Percentiles rank a stretch among this genome's conserved stretches.
Conservation (phyloP, 441 rosid species). For the Corymbia calophylla region DNA sequence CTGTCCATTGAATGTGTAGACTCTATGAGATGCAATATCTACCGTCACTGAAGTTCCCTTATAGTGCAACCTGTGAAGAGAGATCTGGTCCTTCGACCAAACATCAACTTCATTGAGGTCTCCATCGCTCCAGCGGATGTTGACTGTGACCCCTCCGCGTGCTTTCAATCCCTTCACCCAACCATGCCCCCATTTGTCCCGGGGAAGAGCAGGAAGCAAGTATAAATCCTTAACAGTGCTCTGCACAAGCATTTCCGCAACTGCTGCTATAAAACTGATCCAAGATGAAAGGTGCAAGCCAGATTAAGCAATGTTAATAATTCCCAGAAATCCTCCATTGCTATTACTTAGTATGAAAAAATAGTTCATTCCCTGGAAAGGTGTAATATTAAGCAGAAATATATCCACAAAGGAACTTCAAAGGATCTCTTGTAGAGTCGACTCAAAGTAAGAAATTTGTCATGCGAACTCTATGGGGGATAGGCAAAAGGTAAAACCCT, state of each 20-base stretch:
- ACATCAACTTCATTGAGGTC: constrained; percentile 49
- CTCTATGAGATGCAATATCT: constrained; percentile 25
- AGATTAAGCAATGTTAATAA: not conserved
- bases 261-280: constrained; percentile 33
- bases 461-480: not conserved
- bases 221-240: constrained; percentile 32
- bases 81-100: constrained; percentile 27
- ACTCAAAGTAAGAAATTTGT: not conserved
- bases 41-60: constrained; percentile 29
- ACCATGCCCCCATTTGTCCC: constrained; percentile 33
- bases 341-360: not conserved
- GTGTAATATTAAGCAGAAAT: not conserved
- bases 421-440: not conserved
- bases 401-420: not conserved
- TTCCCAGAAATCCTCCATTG: not conserved
- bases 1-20: constrained; percentile 33
- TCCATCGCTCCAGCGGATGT: constrained; percentile 47
- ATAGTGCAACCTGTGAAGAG: constrained; percentile 29
- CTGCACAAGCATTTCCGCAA: constrained; percentile 39
- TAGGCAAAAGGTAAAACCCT: not conserved
- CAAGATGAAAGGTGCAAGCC: not conserved
- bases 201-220: constrained; percentile 36
- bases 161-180: constrained; percentile 33
- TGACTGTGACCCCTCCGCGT: constrained; percentile 25
- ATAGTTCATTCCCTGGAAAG: not conserved